Evolutionary conservation across 2,329 filamentous ascomycete species (phyloP), one percentile per base, ranked within the genome.

Genomic region (Ophiostoma sp.): DNA sequence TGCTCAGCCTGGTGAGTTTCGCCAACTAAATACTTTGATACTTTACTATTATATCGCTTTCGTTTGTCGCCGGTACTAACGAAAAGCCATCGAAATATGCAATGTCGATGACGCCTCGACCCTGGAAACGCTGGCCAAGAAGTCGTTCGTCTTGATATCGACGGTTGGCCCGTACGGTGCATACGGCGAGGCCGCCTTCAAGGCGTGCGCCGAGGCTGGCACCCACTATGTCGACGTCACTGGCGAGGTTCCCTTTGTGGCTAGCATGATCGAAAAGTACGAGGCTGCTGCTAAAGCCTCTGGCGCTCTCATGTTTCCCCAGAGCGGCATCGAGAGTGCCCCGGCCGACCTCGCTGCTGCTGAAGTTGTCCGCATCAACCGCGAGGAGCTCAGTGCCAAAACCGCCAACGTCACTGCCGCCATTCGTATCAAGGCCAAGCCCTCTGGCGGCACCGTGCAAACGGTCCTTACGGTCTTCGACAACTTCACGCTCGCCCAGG

Each of bases 401-500:
- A 84, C 83, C 1, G 78, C 78, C 64, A 84, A 88, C 69, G 84
- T 87, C 16, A 81, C 83, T 1, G 75, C 89, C 16, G 82, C 82
- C 0, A 73, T 84, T 42, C n/a, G 41, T 16, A 4, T 72, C n/a
- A 67, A 85, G 82, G 62, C 76, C 78, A 73, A 77, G 1, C 83
- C 85, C 2, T 89, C 87, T 1, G 87, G 87, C n/a, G 88, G 88
- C 64, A 89, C 90, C 1, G 78, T 93, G 4, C 82, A 85, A 45
- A 93, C 92, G 0, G 79, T 87, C 4, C 76, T 97, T 14, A 83
- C 76, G 64, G 72, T 87, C 36, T 80, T 87, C 68, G 86, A 89
- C 40, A 76, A 77, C 63, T 87, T 83, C 73, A 77, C 78, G 36
- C 66, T 84, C 18, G 77, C 79, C 64, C 77, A 87, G 66, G 72